phyloP scores from a whole-genome alignment of 202 grass and related monocot genomes.

The Panicum hallii region DNA sequence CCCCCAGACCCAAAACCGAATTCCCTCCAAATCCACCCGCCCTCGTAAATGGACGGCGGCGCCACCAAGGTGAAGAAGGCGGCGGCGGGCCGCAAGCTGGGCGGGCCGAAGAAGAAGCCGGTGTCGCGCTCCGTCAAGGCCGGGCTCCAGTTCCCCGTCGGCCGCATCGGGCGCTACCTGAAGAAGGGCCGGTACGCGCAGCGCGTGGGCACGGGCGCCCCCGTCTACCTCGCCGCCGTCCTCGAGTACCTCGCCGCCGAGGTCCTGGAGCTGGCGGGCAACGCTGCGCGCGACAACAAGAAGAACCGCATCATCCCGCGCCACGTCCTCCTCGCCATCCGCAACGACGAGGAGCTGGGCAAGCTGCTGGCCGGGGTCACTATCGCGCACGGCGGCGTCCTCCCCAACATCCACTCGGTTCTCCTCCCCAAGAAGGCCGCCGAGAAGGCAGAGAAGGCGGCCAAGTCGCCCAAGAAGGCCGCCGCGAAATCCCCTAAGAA shows the following conservation, averaged over 20 bases:
- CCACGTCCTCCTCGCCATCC: slow-evolving; percentile 65
- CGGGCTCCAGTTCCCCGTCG: slow-evolving; percentile 61
- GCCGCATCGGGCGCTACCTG: slow-evolving; percentile 58
- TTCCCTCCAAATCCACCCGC: neutral
- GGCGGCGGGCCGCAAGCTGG: slow-evolving; percentile 35
- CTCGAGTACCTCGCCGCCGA: slow-evolving; percentile 97
- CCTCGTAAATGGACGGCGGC: slow-evolving; percentile 35
- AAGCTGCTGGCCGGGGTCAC: slow-evolving; percentile 59
- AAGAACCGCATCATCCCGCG: slow-evolving; percentile 61
- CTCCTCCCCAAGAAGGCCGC: slow-evolving; percentile 68
- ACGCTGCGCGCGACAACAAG: slow-evolving; percentile 77
- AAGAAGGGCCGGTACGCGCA: slow-evolving; percentile 66
- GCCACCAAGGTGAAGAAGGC: slow-evolving; percentile 53
- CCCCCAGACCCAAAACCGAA: neutral
- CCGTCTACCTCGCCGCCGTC: slow-evolving; percentile 94
- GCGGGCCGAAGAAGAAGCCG: slow-evolving; percentile 62
- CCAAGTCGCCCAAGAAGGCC: slow-evolving; percentile 29
- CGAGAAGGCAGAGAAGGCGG: neutral
- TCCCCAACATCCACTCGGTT: slow-evolving; percentile 72
- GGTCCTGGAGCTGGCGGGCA: slow-evolving; percentile 79
- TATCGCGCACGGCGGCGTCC: slow-evolving; percentile 70
- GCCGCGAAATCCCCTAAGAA: slow-evolving; percentile 45
- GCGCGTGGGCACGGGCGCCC: slow-evolving; percentile 69
- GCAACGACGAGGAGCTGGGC: slow-evolving; percentile 76
- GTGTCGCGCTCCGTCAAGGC: slow-evolving; percentile 64